Evolutionary conservation across 305 asterid species (phyloP).

Genomic region (Solanum chacoense): DNA sequence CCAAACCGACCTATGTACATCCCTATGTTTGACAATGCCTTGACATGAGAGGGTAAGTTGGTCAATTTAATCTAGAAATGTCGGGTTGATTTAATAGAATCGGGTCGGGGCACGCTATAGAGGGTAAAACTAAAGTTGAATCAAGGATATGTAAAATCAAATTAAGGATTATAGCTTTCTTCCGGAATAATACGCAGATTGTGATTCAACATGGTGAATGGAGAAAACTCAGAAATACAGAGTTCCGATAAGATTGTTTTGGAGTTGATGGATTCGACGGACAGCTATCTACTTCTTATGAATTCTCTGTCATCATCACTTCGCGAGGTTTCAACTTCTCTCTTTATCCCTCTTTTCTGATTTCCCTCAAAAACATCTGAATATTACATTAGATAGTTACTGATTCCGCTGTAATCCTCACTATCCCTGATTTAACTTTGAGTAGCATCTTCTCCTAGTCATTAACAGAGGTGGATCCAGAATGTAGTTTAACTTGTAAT

Average conservation of each 20-base stretch:
- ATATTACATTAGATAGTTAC: background rate
- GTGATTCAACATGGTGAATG: background rate
- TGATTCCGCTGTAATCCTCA: background rate
- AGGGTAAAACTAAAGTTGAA: too few species aligned
- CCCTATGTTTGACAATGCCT: too few species aligned
- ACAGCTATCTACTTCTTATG: constrained; percentile 48
- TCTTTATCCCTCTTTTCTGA: background rate
- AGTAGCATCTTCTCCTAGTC: background rate
- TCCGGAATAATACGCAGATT: background rate
- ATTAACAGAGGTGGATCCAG: background rate
- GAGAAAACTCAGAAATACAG: constrained; percentile 10
- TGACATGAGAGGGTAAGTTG: background rate
- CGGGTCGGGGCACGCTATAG: background rate
- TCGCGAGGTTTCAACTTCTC: constrained; percentile 49
- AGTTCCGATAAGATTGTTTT: constrained; percentile 34
- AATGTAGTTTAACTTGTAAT: background rate
- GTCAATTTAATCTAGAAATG: background rate
- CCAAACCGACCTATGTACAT: too few species aligned
- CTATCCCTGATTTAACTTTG: background rate
- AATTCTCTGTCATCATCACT: constrained; percentile 61
- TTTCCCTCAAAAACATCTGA: background rate
- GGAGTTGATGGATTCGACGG: constrained; percentile 64
- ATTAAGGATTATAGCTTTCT: background rate
- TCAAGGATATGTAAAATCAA: background rate
- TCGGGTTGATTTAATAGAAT: background rate